Evolutionary conservation across 225 moss, liverwort and hornwort genomes (phyloP).

Genomic region (Rhytidiadelphus loreus): DNA sequence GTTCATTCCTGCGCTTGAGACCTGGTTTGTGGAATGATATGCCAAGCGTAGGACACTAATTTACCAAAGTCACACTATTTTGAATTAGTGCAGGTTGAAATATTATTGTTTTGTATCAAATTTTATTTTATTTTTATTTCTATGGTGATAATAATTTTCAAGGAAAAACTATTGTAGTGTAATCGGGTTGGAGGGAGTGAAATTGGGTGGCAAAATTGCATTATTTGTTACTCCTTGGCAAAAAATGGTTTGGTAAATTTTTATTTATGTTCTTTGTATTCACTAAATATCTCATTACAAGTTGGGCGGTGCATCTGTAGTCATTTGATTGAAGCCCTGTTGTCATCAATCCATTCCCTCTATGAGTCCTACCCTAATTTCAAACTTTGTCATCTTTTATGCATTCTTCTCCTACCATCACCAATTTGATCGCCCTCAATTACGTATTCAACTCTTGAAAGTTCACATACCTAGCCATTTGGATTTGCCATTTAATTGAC

Average conservation of each 20-base stretch:
- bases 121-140: background rate
- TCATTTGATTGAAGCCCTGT: rapidly evolving
- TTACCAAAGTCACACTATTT: background rate
- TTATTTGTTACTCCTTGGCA: too few species aligned
- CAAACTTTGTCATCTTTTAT: background rate
- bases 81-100: background rate
- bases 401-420: rapidly evolving
- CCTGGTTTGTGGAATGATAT: background rate
- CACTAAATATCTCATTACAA: too few species aligned
- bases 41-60: background rate
- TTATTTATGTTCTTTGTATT: too few species aligned
- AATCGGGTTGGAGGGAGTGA: too few species aligned
- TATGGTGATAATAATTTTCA: too few species aligned
- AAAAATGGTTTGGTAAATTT: too few species aligned
- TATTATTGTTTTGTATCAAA: background rate
- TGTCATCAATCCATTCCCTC: background rate
- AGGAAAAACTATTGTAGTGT: too few species aligned
- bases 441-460: background rate
- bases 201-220: too few species aligned
- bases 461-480: background rate
- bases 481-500: background rate
- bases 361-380: background rate
- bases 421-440: background rate
- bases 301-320: rapidly evolving
- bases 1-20: too few species aligned